Percentiles rank a stretch among this genome's conserved stretches.
Evolutionary conservation across 306 rosid species (phyloP).

Genomic region (Dalbergia cochinchinensis): DNA sequence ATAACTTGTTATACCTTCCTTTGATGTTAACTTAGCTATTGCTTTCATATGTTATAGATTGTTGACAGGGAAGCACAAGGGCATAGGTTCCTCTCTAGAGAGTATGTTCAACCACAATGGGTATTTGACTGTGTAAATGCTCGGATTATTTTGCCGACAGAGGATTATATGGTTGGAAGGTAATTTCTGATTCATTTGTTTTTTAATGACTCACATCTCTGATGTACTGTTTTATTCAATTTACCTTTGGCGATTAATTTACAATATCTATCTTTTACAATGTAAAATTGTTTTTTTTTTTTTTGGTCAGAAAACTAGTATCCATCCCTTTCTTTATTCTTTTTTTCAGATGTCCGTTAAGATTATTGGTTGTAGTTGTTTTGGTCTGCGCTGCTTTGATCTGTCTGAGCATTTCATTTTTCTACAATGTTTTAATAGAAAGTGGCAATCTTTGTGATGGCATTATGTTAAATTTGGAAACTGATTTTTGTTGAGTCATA

Average conservation of each 20-base stretch:
- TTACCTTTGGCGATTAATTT: conserved; percentile 15
- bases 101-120: conserved; percentile 98
- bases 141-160: conserved; percentile 76
- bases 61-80: conserved; percentile 84
- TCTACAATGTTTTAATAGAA: background rate
- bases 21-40: conserved; percentile 33
- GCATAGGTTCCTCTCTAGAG: conserved; percentile 76
- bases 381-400: background rate
- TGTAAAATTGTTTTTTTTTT: background rate
- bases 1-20: background rate
- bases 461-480: background rate
- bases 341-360: background rate
- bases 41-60: conserved; percentile 61
- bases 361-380: conserved; percentile 14
- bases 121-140: conserved; percentile 87
- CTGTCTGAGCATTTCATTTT: background rate
- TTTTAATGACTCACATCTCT: background rate
- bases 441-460: background rate
- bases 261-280: conserved; percentile 6
- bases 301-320: background rate
- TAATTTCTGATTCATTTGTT: conserved; percentile 42
- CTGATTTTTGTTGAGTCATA: background rate
- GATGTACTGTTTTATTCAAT: background rate
- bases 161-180: conserved; percentile 85
- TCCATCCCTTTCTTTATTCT: background rate